A percentile compares a stretch with the other conserved stretches of the same genome.
phyloP scores from a whole-genome alignment of 441 rosid species.

The Gossypium davidsonii region DNA sequence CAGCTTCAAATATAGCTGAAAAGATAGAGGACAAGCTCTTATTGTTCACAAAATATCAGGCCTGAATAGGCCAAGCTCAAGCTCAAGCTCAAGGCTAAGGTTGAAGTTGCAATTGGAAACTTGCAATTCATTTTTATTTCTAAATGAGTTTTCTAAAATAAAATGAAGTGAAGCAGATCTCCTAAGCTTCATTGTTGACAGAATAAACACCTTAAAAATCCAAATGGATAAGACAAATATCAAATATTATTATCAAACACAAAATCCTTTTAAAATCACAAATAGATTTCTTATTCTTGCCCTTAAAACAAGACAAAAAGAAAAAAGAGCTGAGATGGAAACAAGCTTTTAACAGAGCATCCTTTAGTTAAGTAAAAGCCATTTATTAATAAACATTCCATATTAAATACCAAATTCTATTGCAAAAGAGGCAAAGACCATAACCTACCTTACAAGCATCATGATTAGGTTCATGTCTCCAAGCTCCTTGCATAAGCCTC shows the following conservation, averaged over 20 bases:
- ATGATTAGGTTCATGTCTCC: slow-evolving; percentile 74
- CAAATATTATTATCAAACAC: background rate
- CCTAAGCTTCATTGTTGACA: background rate
- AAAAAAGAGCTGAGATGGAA: background rate
- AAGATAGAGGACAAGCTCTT: background rate
- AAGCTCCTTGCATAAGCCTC: slow-evolving; percentile 77
- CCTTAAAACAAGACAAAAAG: background rate
- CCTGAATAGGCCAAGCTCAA: background rate
- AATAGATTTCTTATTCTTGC: background rate
- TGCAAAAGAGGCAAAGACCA: background rate
- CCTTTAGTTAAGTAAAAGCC: background rate
- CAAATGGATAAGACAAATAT: background rate
- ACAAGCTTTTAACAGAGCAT: background rate
- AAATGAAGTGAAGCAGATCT: background rate
- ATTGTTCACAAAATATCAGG: background rate
- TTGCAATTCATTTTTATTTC: background rate
- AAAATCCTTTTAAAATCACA: background rate
- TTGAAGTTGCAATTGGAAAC: background rate
- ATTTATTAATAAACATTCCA: background rate
- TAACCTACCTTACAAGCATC: slow-evolving; percentile 64
- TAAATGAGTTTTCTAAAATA: slow-evolving; percentile 2
- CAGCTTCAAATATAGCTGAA: background rate
- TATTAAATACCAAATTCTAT: slow-evolving; percentile 1
- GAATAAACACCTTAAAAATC: background rate
- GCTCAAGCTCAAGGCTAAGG: background rate